phyloP scores from a whole-genome alignment of 768 basidiomycete genomes.

The Boletus tylopilopsis region DNA sequence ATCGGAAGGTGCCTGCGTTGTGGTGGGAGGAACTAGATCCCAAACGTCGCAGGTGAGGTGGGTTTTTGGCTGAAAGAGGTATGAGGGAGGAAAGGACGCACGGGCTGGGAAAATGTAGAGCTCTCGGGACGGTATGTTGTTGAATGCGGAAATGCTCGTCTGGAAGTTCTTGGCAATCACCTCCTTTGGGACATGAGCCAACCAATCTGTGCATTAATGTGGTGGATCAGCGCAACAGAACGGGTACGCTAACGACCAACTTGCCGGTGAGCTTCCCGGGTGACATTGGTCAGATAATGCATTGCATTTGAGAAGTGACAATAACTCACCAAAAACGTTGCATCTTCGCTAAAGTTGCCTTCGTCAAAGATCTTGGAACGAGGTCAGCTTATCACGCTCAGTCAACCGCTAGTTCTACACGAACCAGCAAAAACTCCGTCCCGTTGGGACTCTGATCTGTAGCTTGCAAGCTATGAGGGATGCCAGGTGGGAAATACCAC shows the following conservation, averaged over 20 bases:
- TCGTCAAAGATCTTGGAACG: conserved; percentile 27
- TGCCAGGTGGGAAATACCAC: conserved; percentile 55
- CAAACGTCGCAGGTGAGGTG: too few relatives aligned
- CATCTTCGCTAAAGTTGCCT: conserved; percentile 47
- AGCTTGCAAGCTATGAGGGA: conserved; percentile 52
- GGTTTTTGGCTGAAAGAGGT: too few relatives aligned
- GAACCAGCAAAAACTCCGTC: conserved; percentile 46
- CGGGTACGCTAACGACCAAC: conserved; percentile 20
- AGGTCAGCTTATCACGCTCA: not conserved
- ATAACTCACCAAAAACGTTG: conserved; percentile 40
- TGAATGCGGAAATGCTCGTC: conserved; percentile 40
- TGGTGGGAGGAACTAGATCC: conserved; percentile 34
- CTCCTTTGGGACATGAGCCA: conserved; percentile 51
- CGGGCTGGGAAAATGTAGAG: conserved; percentile 49
- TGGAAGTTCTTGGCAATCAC: conserved; percentile 62
- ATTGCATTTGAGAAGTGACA: not conserved
- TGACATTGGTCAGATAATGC: not conserved
- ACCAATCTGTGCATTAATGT: conserved; percentile 43
- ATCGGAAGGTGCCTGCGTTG: conserved; percentile 29
- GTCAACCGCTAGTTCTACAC: not conserved
- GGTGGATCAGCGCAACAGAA: not conserved
- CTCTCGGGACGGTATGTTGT: conserved; percentile 48
- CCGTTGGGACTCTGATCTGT: conserved; percentile 40
- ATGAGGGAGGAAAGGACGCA: conserved; percentile 16
- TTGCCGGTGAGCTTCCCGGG: conserved; percentile 11